These are phyloP conservation scores for Madurella fahalii DNA, from an alignment of 2,329 filamentous ascomycete species.

Conservation along the genomic window DNA sequence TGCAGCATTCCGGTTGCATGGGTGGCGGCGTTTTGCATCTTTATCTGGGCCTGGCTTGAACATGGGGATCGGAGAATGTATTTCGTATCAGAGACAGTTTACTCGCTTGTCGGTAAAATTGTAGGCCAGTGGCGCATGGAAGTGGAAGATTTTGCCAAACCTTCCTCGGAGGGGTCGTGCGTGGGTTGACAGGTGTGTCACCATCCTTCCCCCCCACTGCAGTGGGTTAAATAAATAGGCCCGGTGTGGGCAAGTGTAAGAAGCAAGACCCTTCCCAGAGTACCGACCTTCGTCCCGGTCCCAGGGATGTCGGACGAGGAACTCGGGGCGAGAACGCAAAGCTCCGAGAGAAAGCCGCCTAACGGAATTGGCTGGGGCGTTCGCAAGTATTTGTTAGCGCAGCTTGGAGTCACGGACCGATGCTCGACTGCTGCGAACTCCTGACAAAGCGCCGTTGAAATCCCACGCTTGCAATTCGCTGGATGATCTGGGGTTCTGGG, in stretches of 20 bases:
- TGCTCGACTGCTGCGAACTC: neutral
- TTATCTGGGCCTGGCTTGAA: neutral
- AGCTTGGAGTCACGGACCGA: neutral
- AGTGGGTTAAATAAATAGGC: neutral
- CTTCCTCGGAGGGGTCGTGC: too few relatives aligned
- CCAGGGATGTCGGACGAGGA: neutral
- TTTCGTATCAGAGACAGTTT: neutral
- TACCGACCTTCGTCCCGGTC: neutral
- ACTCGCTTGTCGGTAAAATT: too few relatives aligned
- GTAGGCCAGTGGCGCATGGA: too few relatives aligned
- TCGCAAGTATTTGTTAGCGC: slow-evolving; percentile 1
- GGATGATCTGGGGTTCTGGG: slow-evolving; percentile 20
- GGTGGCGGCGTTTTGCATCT: slow-evolving; percentile 9
- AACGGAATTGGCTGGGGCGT: neutral
- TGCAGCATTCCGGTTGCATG: slow-evolving; percentile 8
- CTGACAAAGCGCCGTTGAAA: slow-evolving; percentile 27
- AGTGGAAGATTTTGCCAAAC: too few relatives aligned
- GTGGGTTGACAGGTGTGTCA: neutral
- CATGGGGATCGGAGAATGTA: neutral
- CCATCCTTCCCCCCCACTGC: neutral
- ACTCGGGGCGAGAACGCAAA: neutral
- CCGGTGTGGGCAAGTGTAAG: neutral
- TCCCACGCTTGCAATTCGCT: slow-evolving; percentile 26
- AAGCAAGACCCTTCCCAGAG: neutral
- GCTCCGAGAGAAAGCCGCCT: neutral